A percentile compares a stretch with the other conserved stretches of the same genome.
phyloP scores from a whole-genome alignment of 202 grass and related monocot genomes.

The Zoysia matrella region DNA sequence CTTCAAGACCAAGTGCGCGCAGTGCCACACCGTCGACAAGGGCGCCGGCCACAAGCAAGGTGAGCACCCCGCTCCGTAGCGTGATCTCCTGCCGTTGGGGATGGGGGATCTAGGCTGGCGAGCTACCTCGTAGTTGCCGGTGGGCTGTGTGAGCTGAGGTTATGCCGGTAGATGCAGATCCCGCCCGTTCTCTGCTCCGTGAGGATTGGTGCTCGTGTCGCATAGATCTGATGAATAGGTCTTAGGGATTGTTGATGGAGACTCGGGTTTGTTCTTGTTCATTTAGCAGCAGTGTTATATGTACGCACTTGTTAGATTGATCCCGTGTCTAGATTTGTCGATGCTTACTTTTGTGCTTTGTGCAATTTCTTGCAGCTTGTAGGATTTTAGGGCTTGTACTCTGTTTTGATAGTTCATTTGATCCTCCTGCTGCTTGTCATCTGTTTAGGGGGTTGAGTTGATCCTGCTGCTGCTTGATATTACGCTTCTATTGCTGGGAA shows the following conservation, averaged over 20 bases:
- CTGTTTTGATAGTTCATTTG: neutral
- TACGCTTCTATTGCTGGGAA: neutral
- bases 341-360: neutral
- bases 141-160: neutral
- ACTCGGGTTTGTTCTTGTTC: neutral
- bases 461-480: neutral
- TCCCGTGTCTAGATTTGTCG: neutral
- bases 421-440: too few relatives aligned
- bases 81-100: neutral
- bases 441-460: neutral
- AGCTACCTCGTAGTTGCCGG: neutral
- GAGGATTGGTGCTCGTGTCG: neutral
- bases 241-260: neutral
- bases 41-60: constrained; percentile 85
- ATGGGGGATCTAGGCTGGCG: neutral
- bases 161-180: neutral
- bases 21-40: constrained; percentile 74
- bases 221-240: constrained; percentile 29
- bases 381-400: neutral
- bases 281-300: neutral
- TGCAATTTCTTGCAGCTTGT: neutral
- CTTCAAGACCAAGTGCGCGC: constrained; percentile 81
- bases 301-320: neutral
- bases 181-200: too few relatives aligned
- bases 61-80: neutral